phyloP scores from a whole-genome alignment of 805 yeast genomes.

The Scheffersomyces spartinae region DNA sequence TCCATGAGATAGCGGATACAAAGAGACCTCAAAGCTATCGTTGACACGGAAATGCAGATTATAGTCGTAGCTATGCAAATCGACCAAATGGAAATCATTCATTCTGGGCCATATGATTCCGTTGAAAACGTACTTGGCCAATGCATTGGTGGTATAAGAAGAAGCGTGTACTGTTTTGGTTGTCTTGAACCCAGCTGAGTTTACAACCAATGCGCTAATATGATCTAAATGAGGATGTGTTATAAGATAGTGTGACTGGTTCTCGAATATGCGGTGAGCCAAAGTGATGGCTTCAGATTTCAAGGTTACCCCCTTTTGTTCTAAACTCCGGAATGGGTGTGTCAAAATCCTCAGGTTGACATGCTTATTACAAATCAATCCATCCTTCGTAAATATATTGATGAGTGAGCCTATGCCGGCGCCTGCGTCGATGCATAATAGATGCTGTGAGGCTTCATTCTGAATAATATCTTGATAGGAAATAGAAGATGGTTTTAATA shows the following conservation, averaged over 20 bases:
- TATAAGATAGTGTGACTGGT: constrained; percentile 37
- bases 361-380: no score
- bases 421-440: constrained; percentile 73
- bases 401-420: no score
- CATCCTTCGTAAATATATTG: no score
- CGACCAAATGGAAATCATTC: constrained; percentile 18
- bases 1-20: constrained; percentile 26
- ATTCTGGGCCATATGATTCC: constrained; percentile 74
- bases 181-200: constrained; percentile 44
- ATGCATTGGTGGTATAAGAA: constrained; percentile 35
- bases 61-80: constrained; percentile 9
- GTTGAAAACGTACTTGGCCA: constrained; percentile 54
- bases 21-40: constrained; percentile 13
- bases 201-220: constrained; percentile 53
- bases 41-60: constrained; percentile 6
- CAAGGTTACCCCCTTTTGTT: not conserved
- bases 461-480: constrained; percentile 27
- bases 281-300: no score
- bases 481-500: constrained; percentile 44
- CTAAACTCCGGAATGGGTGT: no score
- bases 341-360: no score
- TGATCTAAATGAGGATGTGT: constrained; percentile 88
- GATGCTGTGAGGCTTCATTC: constrained; percentile 14
- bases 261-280: constrained; percentile 19
- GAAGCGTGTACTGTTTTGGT: constrained; percentile 43